Evolutionary conservation across 2,329 filamentous ascomycete genomes (phyloP).

Genomic region (Fusarium secorum): DNA sequence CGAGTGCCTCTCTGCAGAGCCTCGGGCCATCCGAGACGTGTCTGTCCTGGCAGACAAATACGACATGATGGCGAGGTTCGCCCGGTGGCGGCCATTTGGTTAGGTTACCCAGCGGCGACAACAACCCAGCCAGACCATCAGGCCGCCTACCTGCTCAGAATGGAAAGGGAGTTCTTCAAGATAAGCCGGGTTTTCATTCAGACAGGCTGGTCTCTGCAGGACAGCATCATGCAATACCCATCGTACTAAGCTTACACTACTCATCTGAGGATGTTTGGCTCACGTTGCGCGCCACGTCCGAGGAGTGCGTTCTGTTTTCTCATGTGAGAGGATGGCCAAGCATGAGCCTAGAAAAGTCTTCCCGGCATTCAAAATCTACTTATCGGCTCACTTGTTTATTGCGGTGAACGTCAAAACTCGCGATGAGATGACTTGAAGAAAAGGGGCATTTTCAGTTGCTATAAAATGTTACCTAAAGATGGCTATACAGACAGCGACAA

Average conservation of each 20-base stretch:
- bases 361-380: background rate
- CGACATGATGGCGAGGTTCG: background rate
- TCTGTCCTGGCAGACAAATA: background rate
- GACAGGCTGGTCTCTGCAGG: background rate
- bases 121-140: background rate
- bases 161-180: background rate
- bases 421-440: background rate
- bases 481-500: background rate
- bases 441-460: background rate
- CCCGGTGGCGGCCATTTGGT: background rate
- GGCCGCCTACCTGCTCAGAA: background rate
- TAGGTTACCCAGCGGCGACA: background rate
- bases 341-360: no score
- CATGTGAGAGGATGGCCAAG: no score
- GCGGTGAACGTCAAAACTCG: background rate
- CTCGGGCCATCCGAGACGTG: background rate
- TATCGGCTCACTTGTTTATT: background rate
- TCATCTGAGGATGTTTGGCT: no score
- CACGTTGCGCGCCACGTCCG: no score
- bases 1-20: no score
- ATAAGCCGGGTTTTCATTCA: background rate
- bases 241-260: no score
- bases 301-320: no score
- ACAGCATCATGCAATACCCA: no score
- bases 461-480: background rate